These are phyloP conservation scores for Suillus occidentalis DNA, from an alignment of 768 basidiomycete species.

Conservation along the genomic window DNA sequence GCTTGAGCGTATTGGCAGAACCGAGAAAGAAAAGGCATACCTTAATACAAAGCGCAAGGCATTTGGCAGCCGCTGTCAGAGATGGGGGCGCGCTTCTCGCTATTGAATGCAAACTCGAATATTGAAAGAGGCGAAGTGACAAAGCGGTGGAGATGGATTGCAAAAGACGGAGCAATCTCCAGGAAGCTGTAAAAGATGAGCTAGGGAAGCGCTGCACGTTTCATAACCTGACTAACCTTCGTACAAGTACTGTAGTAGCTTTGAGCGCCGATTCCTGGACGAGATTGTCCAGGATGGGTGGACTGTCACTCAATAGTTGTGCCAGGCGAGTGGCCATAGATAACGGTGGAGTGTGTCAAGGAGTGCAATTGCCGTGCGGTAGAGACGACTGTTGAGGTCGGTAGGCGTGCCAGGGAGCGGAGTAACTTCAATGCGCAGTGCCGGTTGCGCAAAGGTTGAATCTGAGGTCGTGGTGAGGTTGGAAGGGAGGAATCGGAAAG, in stretches of 20 bases:
- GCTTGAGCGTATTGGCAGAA: slow-evolving; percentile 7
- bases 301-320: slow-evolving; percentile 77
- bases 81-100: slow-evolving; percentile 75
- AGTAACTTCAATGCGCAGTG: too few species aligned
- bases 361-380: slow-evolving; percentile 38
- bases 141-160: slow-evolving; percentile 79
- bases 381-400: too few species aligned
- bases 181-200: slow-evolving; percentile 60
- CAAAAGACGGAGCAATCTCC: slow-evolving; percentile 71
- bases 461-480: not conserved
- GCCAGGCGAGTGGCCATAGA: slow-evolving; percentile 61
- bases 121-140: slow-evolving; percentile 85
- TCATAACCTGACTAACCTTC: slow-evolving; percentile 52
- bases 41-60: slow-evolving; percentile 85
- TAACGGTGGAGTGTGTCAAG: too few species aligned
- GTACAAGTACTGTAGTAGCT: slow-evolving; percentile 79
- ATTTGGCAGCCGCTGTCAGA: slow-evolving; percentile 83
- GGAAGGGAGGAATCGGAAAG: too few species aligned
- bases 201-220: not conserved
- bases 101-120: slow-evolving; percentile 82
- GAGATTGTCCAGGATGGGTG: slow-evolving; percentile 78
- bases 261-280: slow-evolving; percentile 91
- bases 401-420: too few species aligned
- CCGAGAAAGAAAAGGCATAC: slow-evolving; percentile 37
- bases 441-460: slow-evolving; percentile 26